Base-by-base conservation (phyloP, 306 rosid genomes). In the Macrotyloma uniflorum region DNA sequence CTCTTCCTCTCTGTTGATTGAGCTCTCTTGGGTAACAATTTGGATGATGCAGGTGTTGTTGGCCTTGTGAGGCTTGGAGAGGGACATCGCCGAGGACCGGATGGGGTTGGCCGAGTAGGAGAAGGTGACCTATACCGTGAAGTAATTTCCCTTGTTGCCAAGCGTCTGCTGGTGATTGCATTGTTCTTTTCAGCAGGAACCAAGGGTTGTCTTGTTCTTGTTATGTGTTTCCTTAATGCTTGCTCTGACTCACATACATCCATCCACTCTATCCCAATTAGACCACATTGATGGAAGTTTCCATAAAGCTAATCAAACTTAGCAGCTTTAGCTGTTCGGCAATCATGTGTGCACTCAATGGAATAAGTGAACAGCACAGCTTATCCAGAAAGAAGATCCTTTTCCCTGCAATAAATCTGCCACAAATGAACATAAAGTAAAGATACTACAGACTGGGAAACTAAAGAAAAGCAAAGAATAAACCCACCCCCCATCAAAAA, bases 261-360 rank as follows among this genome's bases (percentile, higher is more conserved):
- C 99, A 96, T 96, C 95, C 93, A 89, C 91, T 78, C 93, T 58
- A 83, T 64, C 88, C 83, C 89, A 86, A 82, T 80, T 63, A 91
- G 80, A 93, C 93, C 91, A 88, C 93, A 91, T 91, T 85, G 98
- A 91, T 83, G 66, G 79, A 69, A 66, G 63, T 77, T 72, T 54
- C 85, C 93, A 88, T 80, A 71, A 71, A 80, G 72, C 80, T 85
- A 80, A 67, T 78, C 83, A 77, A 78, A 76, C 77, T 82, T 79
- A 77, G 79, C 65, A 72, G 30, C 83, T 84, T 74, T 86, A 79
- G 63, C 63, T 57, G 18, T 57, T 23, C 13, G 63, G 81, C 75
- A 80, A 80, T 86, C 82, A 79, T 69, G 65, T 64, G 78, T 72
- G 53, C 80, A 68, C 67, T 89, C 86, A 82, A 61, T 49, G 76